Base-by-base conservation (phyloP, 164 flowering plant genomes). In the Platanus orientalis region DNA sequence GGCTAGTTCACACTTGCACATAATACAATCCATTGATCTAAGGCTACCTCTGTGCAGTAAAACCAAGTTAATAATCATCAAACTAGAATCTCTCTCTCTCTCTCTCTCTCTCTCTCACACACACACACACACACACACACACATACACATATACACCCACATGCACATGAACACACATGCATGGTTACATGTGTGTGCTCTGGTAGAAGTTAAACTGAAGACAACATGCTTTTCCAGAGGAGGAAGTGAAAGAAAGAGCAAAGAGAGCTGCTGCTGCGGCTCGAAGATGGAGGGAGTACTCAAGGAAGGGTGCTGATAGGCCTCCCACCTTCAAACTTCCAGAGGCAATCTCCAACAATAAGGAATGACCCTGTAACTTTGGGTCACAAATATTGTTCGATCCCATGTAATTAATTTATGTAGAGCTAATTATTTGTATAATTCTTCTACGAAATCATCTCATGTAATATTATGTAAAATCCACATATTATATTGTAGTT, bases 211-310 rank as follows among this genome's bases (percentile, higher is more conserved):
- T 30, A 50, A 21, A 63, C 11, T 54, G 48, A 34, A 54, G 49
- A 27, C 54, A 32, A 26, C 28, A 17, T n/a, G 24, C 29, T 42
- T 62, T 23, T 52, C 72, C 90, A 89, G 98, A 82, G 68, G 96
- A 87, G 64, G 91, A 90, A 65, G 80, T 69, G 48, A 79, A 86
- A 57, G 91, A 90, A 68, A 82, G 97, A 76, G 83, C 96, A 57
- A 83, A 63, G 27, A 65, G 84, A 75, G 88, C 97, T 26, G 98
- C 97, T 7, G 95, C 92, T 4, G 96, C 96, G 2, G 89, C 98
- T 62, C 78, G 96, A 65, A 83, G 95, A 81, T 93, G 97, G 98
- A 86, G 98, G 73, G 98, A 93, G 71, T 93, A 90, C 76, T 87
- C 97, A 25, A 83, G 97, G 69, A 75, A 73, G 61, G 98, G 98